Evolutionary conservation across 345 rosid species (phyloP).

Genomic region (Odontarrhena argentea): DNA sequence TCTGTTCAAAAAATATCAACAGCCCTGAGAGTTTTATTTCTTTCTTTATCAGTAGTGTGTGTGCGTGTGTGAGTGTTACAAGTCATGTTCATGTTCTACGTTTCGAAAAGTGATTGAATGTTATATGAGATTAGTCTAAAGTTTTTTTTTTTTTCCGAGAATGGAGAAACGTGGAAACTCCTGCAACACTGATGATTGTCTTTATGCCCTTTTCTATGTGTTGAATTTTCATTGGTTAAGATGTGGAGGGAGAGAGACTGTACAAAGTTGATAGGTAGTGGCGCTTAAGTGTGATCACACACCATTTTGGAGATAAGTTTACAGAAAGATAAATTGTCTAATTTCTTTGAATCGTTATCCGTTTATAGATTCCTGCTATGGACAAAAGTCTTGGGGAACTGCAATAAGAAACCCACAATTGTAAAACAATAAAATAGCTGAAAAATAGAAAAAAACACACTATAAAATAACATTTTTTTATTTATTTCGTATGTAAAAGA

Average conservation of each 20-base stretch:
- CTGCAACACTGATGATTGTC: too few relatives aligned
- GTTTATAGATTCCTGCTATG: not conserved
- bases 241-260: not conserved
- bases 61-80: slow-evolving; percentile 13
- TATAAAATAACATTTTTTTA: too few relatives aligned
- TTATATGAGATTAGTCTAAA: not conserved
- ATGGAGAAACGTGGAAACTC: too few relatives aligned
- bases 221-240: not conserved
- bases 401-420: too few relatives aligned
- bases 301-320: slow-evolving; percentile 25
- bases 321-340: slow-evolving; percentile 14
- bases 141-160: too few relatives aligned
- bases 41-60: not conserved
- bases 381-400: not conserved
- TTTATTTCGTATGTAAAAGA: too few relatives aligned
- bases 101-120: not conserved
- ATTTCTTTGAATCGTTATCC: not conserved
- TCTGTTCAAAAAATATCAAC: not conserved
- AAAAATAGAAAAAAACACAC: too few relatives aligned
- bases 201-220: not conserved
- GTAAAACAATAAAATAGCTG: too few relatives aligned
- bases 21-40: not conserved
- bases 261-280: slow-evolving; percentile 23
- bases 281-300: slow-evolving; percentile 30
- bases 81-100: slow-evolving; percentile 4